Base-by-base conservation (phyloP, 2,329 filamentous ascomycete species). In the Blastomyces parvus region DNA sequence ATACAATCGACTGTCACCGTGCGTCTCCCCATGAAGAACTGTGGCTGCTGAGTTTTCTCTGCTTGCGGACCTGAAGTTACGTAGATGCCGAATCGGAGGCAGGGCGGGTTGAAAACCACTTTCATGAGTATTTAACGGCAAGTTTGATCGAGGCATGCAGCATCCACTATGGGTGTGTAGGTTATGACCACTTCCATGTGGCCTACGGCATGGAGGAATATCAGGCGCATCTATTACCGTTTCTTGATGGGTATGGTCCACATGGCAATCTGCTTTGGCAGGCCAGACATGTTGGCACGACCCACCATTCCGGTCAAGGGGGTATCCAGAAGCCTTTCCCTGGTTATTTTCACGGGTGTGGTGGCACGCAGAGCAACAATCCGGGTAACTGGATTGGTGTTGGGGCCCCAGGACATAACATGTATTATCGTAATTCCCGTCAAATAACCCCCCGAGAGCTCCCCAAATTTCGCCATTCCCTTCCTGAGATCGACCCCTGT, bases 391-490 rank as follows among this genome's bases (percentile, higher is more conserved):
- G 14, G 42, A 36, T 36, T 57, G 36, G 40, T 57, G 19, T 40
- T 36, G 40, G 5, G 56, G 36, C 25, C 38, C 27, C 42, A 22
- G 40, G 17, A 22, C 27, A 46, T 46, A 22, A 9, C 27, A 46
- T 11, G 25, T 2, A 19, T 13, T 52, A 9, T 57, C 22, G n/a
- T 22, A 57, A 4, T 50, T 50, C 22, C 60, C 60, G 30, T 62
- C 60, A 62, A 62, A 62, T 27, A 56, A 46, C 2, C 42, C 57
- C 3, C 40, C 42, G 9, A 59, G 48, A n/a, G 42, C 17, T 22
- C 57, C 42, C 22, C 42, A 27, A 59, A 48, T 19, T n/a, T 27
- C 57, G 3, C 27, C 42, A 48, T 48, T 46, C n/a, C 17, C 30
- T 42, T 59, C 40, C 17, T 44, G 57, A 8, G 9, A 42, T 30